These are phyloP conservation scores for Fusarium oligoseptatum DNA, from an alignment of 2,329 filamentous ascomycete species.

Conservation along the genomic window DNA sequence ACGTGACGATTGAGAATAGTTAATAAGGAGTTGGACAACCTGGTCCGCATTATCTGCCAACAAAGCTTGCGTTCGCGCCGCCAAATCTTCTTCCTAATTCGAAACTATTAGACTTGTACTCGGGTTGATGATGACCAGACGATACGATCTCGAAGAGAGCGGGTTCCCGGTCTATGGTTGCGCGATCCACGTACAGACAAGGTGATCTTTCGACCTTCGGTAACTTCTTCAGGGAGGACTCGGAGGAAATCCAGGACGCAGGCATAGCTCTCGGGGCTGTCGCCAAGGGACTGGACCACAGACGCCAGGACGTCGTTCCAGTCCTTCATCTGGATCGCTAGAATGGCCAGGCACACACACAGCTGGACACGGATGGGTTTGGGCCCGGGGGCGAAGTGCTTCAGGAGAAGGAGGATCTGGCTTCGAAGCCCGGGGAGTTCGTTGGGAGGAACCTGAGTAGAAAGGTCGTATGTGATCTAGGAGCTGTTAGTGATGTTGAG, in stretches of 20 bases:
- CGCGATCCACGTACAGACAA: conserved; percentile 91
- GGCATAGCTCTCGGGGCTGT: conserved; percentile 81
- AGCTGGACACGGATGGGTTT: conserved; percentile 90
- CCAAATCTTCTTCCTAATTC: conserved; percentile 94
- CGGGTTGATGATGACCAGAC: conserved; percentile 53
- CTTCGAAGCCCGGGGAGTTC: conserved; percentile 83
- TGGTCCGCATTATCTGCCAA: conserved; percentile 90
- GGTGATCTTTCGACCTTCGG: conserved; percentile 99
- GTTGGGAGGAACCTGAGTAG: conserved; percentile 82
- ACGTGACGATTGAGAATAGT: conserved; percentile 94
- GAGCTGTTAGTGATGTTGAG: conserved; percentile 9
- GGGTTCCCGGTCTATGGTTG: conserved; percentile 58
- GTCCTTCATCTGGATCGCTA: conserved; percentile 94
- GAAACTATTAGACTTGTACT: conserved; percentile 56
- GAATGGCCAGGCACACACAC: conserved; percentile 91
- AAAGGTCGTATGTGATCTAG: conserved; percentile 95
- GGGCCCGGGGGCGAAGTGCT: conserved; percentile 84
- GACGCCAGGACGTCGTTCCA: conserved; percentile 94
- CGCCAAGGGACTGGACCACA: conserved; percentile 83
- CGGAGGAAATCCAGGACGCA: conserved; percentile 96
- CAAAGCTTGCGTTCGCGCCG: conserved; percentile 86
- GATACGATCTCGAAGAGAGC: conserved; percentile 51
- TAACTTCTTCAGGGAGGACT: conserved; percentile 98
- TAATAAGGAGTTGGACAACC: conserved; percentile 87
- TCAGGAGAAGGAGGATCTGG: conserved; percentile 85